Percentiles rank a stretch among this genome's conserved stretches.
phyloP scores from a whole-genome alignment of 768 basidiomycete species.

The Suillus luteus region DNA sequence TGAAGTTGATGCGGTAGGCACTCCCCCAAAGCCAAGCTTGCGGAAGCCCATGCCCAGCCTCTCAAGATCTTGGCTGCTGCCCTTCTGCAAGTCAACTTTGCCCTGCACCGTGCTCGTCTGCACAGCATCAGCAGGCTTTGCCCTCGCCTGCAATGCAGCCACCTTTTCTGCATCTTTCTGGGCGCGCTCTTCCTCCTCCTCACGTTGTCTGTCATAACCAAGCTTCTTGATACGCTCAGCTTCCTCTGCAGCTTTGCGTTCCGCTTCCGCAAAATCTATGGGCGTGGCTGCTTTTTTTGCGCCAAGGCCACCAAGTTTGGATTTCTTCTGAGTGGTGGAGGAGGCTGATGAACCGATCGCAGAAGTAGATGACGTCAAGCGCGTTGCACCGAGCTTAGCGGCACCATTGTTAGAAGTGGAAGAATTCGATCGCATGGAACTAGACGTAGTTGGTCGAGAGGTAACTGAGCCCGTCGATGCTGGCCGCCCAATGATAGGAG shows the following conservation, averaged over 20 bases:
- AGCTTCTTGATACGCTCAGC: slow-evolving; percentile 90
- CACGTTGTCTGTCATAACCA: slow-evolving; percentile 85
- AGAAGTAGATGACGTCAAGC: slow-evolving; percentile 44
- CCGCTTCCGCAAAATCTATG: slow-evolving; percentile 94
- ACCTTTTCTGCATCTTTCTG: slow-evolving; percentile 60
- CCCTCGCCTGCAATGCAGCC: slow-evolving; percentile 30
- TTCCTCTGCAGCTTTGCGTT: slow-evolving; percentile 87
- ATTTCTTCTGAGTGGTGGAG: slow-evolving; percentile 53
- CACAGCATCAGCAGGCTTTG: slow-evolving; percentile 30
- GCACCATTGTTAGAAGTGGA: slow-evolving; percentile 30
- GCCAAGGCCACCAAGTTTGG: slow-evolving; percentile 76
- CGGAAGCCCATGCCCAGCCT: slow-evolving; percentile 71
- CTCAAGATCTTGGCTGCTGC: slow-evolving; percentile 52
- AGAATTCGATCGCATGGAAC: slow-evolving; percentile 54
- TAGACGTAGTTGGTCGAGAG: slow-evolving; percentile 68
- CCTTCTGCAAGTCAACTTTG: slow-evolving; percentile 38
- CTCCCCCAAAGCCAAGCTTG: slow-evolving; percentile 82
- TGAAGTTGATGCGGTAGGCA: slow-evolving; percentile 61
- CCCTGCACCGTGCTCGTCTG: slow-evolving; percentile 27
- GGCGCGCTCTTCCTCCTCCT: slow-evolving; percentile 81
- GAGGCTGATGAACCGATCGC: slow-evolving; percentile 32
- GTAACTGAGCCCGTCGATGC: slow-evolving; percentile 39
- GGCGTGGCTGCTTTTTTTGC: slow-evolving; percentile 82
- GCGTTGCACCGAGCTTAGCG: slow-evolving; percentile 43
- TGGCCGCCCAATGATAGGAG: slow-evolving; percentile 61